These are phyloP conservation scores for Ogataea parapolymorpha DNA, from an alignment of 805 yeast genomes.

Conservation along the genomic window DNA sequence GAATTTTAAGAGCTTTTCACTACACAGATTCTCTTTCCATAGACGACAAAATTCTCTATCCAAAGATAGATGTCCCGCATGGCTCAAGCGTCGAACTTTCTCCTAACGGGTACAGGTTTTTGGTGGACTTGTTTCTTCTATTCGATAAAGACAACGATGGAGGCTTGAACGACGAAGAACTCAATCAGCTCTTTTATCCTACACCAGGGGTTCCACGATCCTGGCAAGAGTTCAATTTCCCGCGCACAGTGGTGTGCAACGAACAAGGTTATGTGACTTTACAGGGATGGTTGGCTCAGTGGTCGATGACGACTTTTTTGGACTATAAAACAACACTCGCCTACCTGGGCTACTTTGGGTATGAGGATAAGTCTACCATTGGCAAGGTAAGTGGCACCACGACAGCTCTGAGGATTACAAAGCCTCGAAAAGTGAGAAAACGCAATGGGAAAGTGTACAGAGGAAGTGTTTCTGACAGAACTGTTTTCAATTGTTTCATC, in stretches of 20 bases:
- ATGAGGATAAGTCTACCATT: constrained; percentile 43
- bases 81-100: constrained; percentile 84
- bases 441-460: constrained; percentile 64
- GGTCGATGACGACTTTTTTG: constrained; percentile 93
- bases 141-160: constrained; percentile 97
- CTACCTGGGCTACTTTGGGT: constrained; percentile 87
- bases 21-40: constrained; percentile 90
- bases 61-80: constrained; percentile 69
- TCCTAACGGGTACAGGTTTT: constrained; percentile 86
- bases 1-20: constrained; percentile 79
- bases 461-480: constrained; percentile 71
- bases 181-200: constrained; percentile 68
- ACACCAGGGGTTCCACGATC: constrained; percentile 90
- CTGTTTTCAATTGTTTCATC: constrained; percentile 87
- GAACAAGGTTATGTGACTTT: constrained; percentile 86
- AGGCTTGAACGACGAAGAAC: constrained; percentile 75
- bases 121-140: constrained; percentile 82
- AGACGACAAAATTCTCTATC: constrained; percentile 74
- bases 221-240: constrained; percentile 86
- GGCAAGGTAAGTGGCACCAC: constrained; percentile 22
- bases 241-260: constrained; percentile 82
- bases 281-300: constrained; percentile 98
- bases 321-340: constrained; percentile 83
- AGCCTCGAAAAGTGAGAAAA: constrained; percentile 67
- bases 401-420: constrained; percentile 72